A percentile compares a stretch with the other conserved stretches of the same genome.
phyloP scores from a whole-genome alignment of 176 grass and related monocot species.

The Dendrocalamus sinicus region DNA sequence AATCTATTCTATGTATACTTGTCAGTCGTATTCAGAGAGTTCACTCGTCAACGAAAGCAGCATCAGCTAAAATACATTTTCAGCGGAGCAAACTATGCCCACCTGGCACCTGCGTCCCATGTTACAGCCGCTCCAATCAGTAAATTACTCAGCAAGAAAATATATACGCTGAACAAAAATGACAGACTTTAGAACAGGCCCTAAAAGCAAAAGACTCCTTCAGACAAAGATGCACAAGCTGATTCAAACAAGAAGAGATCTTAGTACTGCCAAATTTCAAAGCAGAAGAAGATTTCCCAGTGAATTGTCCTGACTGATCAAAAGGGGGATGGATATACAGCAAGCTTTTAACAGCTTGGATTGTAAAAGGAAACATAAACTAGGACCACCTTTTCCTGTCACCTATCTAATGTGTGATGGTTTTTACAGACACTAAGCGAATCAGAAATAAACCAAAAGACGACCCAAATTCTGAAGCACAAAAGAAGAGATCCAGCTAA shows the following conservation, averaged over 20 bases:
- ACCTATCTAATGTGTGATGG: conserved; percentile 24
- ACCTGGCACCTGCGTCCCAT: neutral
- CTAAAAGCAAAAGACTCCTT: neutral
- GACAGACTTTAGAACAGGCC: neutral
- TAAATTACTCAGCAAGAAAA: neutral
- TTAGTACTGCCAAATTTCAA: neutral
- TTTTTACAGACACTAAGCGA: conserved; percentile 21
- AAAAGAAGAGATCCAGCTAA: neutral
- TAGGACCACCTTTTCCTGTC: neutral
- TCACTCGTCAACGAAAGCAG: conserved; percentile 22
- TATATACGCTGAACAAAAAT: neutral
- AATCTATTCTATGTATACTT: neutral
- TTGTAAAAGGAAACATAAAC: conserved; percentile 3
- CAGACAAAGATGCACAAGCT: neutral
- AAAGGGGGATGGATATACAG: conserved; percentile 1
- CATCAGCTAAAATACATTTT: neutral
- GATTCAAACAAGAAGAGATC: neutral
- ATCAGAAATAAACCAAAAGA: neutral
- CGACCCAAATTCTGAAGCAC: neutral
- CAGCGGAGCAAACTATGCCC: conserved; percentile 27
- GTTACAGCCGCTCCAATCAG: no score
- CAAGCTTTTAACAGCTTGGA: neutral
- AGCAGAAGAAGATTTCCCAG: neutral
- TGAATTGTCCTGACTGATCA: neutral
- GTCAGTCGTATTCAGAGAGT: neutral